Percentiles rank a stretch among this genome's conserved stretches.
Evolutionary conservation across 2,329 filamentous ascomycete species (phyloP).

Genomic region (Paracamarosporium sp.): DNA sequence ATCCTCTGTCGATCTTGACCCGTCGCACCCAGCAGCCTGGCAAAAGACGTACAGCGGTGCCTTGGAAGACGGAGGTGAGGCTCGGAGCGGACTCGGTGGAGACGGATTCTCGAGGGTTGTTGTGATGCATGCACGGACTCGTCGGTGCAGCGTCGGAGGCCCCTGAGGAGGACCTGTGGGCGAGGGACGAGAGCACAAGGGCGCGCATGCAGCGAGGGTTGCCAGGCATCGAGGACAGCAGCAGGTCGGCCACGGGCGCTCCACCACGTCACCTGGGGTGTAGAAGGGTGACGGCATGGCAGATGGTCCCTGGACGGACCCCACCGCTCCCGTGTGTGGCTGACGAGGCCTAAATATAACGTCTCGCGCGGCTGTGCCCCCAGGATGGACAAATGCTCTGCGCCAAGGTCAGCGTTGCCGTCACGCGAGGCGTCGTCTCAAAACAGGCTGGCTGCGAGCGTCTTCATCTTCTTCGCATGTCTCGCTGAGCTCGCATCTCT

Average conservation of each 20-base stretch:
- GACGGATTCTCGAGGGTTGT: not conserved
- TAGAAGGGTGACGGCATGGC: not conserved
- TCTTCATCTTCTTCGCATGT: not conserved
- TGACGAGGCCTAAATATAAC: not conserved
- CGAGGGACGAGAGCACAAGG: not conserved
- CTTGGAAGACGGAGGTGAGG: not conserved
- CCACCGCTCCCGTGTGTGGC: not conserved
- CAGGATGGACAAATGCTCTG: not conserved
- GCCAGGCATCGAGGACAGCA: too few species aligned
- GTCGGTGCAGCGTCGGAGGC: not conserved
- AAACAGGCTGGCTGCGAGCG: slow-evolving; percentile 2
- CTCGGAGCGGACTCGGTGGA: not conserved
- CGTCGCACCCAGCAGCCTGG: not conserved
- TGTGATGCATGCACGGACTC: not conserved
- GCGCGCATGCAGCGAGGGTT: too few species aligned
- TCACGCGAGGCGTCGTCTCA: not conserved
- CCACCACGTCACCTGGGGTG: not conserved
- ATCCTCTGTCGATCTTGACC: not conserved
- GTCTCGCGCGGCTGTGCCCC: slow-evolving; percentile 5
- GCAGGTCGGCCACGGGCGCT: not conserved
- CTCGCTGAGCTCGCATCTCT: not conserved
- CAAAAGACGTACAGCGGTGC: not conserved
- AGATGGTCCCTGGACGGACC: not conserved
- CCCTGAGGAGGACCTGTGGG: not conserved
- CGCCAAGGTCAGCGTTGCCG: slow-evolving; percentile 6